Conservation (phyloP, 495 filamentous ascomycete species). For the Niebla homalea region DNA sequence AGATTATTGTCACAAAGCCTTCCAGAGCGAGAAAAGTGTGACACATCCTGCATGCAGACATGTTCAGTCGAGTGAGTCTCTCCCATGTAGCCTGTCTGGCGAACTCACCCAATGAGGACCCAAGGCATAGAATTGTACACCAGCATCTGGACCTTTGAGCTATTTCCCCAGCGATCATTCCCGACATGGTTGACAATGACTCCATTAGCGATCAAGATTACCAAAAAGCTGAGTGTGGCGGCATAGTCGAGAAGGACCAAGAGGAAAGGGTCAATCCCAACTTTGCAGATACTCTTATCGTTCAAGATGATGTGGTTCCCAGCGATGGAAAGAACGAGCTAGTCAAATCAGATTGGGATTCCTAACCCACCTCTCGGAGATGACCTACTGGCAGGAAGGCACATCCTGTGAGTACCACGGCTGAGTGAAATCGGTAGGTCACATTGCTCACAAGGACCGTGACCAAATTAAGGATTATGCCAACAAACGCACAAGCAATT, state of each 20-base stretch:
- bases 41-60: too few species aligned
- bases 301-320: neutral
- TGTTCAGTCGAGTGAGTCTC: too few species aligned
- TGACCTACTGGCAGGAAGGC: too few species aligned
- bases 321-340: neutral
- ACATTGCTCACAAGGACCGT: too few species aligned
- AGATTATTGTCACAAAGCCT: too few species aligned
- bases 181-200: neutral
- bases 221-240: neutral
- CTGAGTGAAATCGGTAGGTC: too few species aligned
- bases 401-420: too few species aligned
- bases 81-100: too few species aligned
- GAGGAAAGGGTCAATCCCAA: neutral
- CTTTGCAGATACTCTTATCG: neutral
- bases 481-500: too few species aligned
- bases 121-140: constrained; percentile 2
- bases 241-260: neutral
- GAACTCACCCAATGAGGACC: constrained; percentile 1
- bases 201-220: neutral
- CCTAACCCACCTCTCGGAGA: too few species aligned
- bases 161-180: neutral
- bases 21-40: too few species aligned
- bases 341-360: neutral
- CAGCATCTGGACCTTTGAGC: constrained; percentile 2
- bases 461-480: too few species aligned